A percentile compares a stretch with the other conserved stretches of the same genome.
Conservation (phyloP, 2,329 filamentous ascomycete species). For the Phaeophleospora eucalypticola region DNA sequence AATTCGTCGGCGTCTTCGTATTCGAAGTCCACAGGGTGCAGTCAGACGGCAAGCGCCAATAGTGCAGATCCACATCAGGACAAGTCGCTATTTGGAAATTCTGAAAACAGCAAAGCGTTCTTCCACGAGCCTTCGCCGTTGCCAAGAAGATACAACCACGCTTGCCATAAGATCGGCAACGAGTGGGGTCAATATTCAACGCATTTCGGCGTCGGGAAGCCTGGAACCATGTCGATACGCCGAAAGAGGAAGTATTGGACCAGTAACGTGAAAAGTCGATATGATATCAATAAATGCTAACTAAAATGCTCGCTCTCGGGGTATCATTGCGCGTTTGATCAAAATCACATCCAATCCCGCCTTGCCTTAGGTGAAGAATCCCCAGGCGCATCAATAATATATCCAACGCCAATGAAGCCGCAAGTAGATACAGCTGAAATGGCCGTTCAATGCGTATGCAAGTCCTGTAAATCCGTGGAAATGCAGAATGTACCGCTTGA, state of each 20-base stretch:
- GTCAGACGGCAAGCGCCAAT: too few species aligned
- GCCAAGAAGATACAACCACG: neutral
- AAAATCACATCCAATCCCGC: neutral
- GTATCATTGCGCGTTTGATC: neutral
- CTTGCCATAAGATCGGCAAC: neutral
- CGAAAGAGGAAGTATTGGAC: neutral
- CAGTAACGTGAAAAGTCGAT: neutral
- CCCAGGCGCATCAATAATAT: neutral
- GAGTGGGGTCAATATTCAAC: neutral
- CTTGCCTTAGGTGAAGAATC: neutral
- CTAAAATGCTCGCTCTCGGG: neutral
- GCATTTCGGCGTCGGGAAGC: neutral
- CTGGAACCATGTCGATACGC: neutral
- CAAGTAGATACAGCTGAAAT: too few species aligned
- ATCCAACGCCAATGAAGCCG: too few species aligned
- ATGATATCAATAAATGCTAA: neutral
- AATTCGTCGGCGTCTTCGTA: too few species aligned
- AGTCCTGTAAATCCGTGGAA: too few species aligned
- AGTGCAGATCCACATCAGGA: too few species aligned
- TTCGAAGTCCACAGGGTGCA: too few species aligned
- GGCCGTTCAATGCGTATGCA: too few species aligned
- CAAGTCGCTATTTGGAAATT: too few species aligned
- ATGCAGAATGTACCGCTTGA: neutral
- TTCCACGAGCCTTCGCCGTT: neutral
- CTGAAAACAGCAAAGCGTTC: too few species aligned